These are phyloP conservation scores for Stagonosporopsis rhizophila DNA, from an alignment of 2,329 filamentous ascomycete genomes.

Conservation along the genomic window DNA sequence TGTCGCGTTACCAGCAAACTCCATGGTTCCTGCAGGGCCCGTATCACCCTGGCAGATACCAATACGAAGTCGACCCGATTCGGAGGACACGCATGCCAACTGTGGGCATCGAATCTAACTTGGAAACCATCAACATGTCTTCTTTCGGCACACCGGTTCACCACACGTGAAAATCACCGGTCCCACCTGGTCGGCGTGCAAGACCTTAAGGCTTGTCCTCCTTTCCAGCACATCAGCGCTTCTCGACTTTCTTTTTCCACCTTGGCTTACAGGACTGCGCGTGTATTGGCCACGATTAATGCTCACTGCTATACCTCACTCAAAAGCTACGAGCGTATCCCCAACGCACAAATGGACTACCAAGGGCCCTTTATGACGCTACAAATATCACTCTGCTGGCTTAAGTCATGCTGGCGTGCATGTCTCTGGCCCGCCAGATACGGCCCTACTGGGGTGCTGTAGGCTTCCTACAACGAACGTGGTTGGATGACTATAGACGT, in stretches of 20 bases:
- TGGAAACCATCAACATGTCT: neutral
- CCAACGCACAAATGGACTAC: neutral
- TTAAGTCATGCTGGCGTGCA: neutral
- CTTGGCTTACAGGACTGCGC: neutral
- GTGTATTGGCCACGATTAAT: neutral
- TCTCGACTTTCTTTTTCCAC: conserved; percentile 2
- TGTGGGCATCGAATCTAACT: neutral
- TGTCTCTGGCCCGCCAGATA: neutral
- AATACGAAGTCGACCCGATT: neutral
- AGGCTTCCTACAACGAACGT: neutral
- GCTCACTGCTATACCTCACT: neutral
- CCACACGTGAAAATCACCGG: conserved; percentile 8
- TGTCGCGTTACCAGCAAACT: neutral
- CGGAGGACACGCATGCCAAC: neutral
- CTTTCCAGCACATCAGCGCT: neutral
- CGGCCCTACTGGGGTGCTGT: neutral
- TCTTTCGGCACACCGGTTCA: neutral
- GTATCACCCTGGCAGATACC: neutral
- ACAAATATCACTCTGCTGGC: neutral
- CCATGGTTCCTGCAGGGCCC: conserved; percentile 7
- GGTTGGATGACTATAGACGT: neutral
- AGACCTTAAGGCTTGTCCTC: neutral
- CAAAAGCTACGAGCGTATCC: neutral
- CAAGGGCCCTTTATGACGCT: too few relatives aligned
- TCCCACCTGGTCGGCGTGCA: neutral